A percentile compares a stretch with the other conserved stretches of the same genome.
phyloP scores from a whole-genome alignment of 73 alveolate genomes.

The Stentor coeruleus region DNA sequence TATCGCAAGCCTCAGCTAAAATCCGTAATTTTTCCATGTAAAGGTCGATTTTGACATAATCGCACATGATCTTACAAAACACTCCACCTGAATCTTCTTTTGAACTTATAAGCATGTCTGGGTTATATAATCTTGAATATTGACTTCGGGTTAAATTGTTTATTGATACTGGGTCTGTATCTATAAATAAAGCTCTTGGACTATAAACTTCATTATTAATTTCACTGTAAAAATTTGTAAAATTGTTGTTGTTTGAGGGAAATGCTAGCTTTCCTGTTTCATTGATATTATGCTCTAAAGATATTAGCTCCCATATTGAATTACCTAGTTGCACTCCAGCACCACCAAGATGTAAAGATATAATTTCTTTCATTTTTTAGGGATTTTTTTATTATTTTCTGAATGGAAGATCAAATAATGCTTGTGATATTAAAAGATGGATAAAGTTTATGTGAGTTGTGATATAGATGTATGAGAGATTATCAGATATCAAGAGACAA shows the following conservation, averaged over 20 bases:
- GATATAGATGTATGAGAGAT: too few species aligned
- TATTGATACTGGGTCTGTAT: slow-evolving; percentile 93
- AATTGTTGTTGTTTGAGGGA: slow-evolving; percentile 96
- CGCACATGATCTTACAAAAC: slow-evolving; percentile 89
- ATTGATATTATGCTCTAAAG: slow-evolving; percentile 98
- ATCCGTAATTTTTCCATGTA: too few species aligned
- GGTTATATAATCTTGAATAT: slow-evolving; percentile 75
- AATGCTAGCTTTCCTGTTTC: slow-evolving; percentile 19
- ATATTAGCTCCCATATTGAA: slow-evolving; percentile 98
- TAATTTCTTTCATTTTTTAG: slow-evolving; percentile 87
- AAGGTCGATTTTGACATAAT: too few species aligned
- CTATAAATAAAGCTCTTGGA: slow-evolving; percentile 97
- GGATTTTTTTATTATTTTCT: too few species aligned
- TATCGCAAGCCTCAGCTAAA: neutral
- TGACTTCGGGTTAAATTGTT: slow-evolving; percentile 86
- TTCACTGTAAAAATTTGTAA: slow-evolving; percentile 96
- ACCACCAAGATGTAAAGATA: slow-evolving; percentile 96
- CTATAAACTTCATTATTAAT: slow-evolving; percentile 99
- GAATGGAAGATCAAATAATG: too few species aligned
- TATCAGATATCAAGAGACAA: too few species aligned
- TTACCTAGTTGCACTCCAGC: slow-evolving; percentile 99
- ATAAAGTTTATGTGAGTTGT: too few species aligned
- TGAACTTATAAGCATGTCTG: slow-evolving; percentile 66
- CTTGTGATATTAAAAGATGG: too few species aligned
- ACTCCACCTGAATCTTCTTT: slow-evolving; percentile 89